Evolutionary conservation across 768 basidiomycete species (phyloP).

Genomic region (Chiua virens): DNA sequence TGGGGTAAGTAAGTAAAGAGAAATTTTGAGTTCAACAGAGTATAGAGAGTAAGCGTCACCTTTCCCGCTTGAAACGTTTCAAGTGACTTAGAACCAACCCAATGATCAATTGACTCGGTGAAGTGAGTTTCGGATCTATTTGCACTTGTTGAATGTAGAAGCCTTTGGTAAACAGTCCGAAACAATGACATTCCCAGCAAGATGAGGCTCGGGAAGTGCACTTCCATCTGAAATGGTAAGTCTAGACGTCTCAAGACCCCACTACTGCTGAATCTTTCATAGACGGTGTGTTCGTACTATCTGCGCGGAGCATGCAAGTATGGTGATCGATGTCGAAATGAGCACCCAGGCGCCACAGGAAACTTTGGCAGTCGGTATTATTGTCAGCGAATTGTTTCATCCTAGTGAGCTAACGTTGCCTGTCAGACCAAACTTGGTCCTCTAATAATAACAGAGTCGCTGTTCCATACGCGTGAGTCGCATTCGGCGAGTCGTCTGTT

Average conservation of each 20-base stretch:
- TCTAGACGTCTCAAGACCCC: neutral
- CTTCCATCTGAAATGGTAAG: conserved; percentile 17
- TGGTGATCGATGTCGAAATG: conserved; percentile 63
- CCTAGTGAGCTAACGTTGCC: conserved; percentile 7
- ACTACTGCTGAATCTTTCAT: conserved; percentile 1
- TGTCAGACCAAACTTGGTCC: conserved; percentile 43
- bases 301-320: conserved; percentile 65
- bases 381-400: conserved; percentile 5
- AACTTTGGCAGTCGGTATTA: conserved; percentile 53
- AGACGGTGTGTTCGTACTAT: conserved; percentile 65
- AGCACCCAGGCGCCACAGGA: conserved; percentile 48
- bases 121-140: neutral
- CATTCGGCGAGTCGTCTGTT: neutral
- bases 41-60: too few relatives aligned
- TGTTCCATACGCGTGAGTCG: conserved; percentile 42
- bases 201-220: neutral
- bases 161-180: conserved; percentile 11
- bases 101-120: too few relatives aligned
- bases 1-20: too few relatives aligned
- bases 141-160: conserved; percentile 17
- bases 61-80: too few relatives aligned
- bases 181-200: neutral
- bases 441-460: conserved; percentile 28
- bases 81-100: too few relatives aligned
- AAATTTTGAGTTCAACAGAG: too few relatives aligned